Conservation (phyloP, 345 rosid genomes). For the Populus deltoides region DNA sequence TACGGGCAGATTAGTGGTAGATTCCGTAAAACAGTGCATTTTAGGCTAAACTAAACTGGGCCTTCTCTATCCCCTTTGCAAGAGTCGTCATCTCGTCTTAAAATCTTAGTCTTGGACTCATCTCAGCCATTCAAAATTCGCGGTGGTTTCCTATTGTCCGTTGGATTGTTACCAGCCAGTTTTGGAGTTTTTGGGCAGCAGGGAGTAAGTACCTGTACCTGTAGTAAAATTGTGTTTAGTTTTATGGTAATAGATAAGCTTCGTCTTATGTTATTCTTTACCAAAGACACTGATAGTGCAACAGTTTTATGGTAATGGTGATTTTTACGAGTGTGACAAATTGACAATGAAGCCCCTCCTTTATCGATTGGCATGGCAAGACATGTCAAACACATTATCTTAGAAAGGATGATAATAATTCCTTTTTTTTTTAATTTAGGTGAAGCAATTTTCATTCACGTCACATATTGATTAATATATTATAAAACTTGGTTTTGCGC, state of each 20-base stretch:
- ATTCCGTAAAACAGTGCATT: constrained; percentile 16
- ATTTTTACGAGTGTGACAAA: neutral
- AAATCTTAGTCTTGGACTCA: neutral
- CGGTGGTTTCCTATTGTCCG: neutral
- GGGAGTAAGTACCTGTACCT: too few species aligned
- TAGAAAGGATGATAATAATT: too few species aligned
- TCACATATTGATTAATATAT: too few species aligned
- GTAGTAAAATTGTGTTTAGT: neutral
- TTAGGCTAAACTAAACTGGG: neutral
- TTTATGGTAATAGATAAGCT: neutral
- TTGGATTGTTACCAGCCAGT: neutral
- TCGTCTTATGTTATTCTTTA: neutral
- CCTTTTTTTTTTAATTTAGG: too few species aligned
- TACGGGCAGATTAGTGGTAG: constrained; percentile 17
- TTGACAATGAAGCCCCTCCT: neutral
- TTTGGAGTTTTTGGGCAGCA: neutral
- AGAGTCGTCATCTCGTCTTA: neutral
- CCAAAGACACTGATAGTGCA: constrained; percentile 2
- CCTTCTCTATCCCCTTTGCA: neutral
- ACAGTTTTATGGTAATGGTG: neutral
- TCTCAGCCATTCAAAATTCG: constrained; percentile 7
- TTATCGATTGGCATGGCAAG: neutral
- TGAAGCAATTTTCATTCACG: too few species aligned
- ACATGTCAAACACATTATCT: neutral
- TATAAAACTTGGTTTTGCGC: too few species aligned